These are phyloP conservation scores for Galeopsis tetrahit DNA, from an alignment of 257 asterid species.

Conservation along the genomic window DNA sequence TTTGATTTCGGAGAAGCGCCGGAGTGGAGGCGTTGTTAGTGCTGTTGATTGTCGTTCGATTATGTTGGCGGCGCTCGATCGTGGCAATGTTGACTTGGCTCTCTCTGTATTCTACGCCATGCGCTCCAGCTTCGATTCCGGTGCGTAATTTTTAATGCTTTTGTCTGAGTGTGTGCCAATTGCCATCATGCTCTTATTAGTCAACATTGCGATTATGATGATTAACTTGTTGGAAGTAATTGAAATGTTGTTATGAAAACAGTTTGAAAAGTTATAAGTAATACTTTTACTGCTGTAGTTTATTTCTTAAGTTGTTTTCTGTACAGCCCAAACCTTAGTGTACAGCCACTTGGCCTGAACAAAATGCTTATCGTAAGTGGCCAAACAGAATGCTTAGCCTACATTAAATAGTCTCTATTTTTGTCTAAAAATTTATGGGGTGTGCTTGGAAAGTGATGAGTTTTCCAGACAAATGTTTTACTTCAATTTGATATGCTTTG, in stretches of 20 bases:
- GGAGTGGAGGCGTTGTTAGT: constrained; percentile 54
- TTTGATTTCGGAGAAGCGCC: constrained; percentile 50
- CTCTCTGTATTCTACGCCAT: constrained; percentile 83
- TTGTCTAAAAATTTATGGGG: no score
- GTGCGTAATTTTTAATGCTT: constrained; percentile 37
- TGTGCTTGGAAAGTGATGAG: not conserved
- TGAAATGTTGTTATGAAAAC: no score
- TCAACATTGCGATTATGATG: not conserved
- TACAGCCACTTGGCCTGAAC: no score
- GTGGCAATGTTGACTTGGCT: constrained; percentile 89
- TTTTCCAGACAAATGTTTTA: constrained; percentile 9
- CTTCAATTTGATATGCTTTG: constrained; percentile 10
- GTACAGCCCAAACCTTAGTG: no score
- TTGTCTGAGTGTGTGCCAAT: not conserved
- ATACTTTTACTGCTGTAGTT: no score
- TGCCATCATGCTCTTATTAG: not conserved
- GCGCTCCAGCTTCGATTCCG: constrained; percentile 77
- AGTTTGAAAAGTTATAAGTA: no score
- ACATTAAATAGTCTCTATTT: no score
- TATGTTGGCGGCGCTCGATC: constrained; percentile 75
- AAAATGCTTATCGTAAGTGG: no score
- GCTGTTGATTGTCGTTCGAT: constrained; percentile 63
- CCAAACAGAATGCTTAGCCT: no score
- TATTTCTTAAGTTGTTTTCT: not conserved
- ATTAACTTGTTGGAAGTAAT: not conserved